Conservation (phyloP, 306 rosid species). For the Arachis stenosperma region DNA sequence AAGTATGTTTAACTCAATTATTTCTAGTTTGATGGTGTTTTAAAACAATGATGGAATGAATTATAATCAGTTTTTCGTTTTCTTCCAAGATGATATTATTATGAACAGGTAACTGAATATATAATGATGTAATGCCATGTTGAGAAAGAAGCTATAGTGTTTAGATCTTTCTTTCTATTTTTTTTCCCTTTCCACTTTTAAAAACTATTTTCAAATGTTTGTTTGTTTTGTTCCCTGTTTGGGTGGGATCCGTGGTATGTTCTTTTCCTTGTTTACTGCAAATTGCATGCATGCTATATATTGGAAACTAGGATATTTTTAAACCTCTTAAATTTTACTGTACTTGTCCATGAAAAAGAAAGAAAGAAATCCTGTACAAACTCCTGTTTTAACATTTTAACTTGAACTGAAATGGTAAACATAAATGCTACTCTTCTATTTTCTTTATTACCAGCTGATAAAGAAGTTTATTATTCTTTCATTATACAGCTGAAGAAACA, state of each 20-base stretch:
- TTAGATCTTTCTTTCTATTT: not conserved
- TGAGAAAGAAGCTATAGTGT: conserved; percentile 8
- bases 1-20: not conserved
- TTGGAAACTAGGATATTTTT: conserved; percentile 3
- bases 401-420: conserved; percentile 26
- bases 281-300: conserved; percentile 1
- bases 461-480: conserved; percentile 11
- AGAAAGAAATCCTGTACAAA: conserved; percentile 20
- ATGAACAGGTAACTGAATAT: not conserved
- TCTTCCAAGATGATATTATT: conserved; percentile 1
- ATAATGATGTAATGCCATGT: conserved; percentile 22
- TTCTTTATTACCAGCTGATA: conserved; percentile 32
- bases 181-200: not conserved
- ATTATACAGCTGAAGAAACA: conserved; percentile 73
- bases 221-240: not conserved
- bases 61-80: conserved; percentile 17
- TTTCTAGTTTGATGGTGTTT: conserved; percentile 16
- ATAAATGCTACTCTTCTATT: conserved; percentile 17
- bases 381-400: conserved; percentile 26
- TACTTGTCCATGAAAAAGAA: not conserved
- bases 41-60: conserved; percentile 5
- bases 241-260: not conserved
- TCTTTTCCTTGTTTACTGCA: not conserved
- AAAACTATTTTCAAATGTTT: not conserved
- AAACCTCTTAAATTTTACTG: conserved; percentile 12